Evolutionary conservation across 2,329 filamentous ascomycete species (phyloP), one percentile per base, ranked within the genome.

Genomic region (Sordariomycetes sp.): DNA sequence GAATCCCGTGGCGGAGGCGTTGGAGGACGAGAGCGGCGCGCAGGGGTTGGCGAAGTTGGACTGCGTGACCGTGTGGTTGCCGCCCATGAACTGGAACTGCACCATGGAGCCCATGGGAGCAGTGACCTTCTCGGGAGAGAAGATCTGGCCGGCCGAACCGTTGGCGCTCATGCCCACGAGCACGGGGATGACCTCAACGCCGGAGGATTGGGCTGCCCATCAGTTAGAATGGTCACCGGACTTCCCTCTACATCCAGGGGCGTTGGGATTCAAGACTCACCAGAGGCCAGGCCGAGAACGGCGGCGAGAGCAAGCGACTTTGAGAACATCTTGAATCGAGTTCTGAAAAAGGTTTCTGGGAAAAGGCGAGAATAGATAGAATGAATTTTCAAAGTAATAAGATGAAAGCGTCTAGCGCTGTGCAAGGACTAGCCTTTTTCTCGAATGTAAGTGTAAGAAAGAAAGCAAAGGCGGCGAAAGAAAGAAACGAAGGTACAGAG

Each of bases 11-110:
- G 75, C 68, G 66, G 80, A 79, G 60, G 72, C 74, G 72, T 77
- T 75, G 70, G 75, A 70, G 58, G 75, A 71, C 62, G 69, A 66
- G 64, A 88, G 80, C 55, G 87, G 86, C 32, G 79, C 69, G 60
- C 88, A 63, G 12, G 61, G 60, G 3, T 79, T 72, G 65, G 87
- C 84, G 66, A 92, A 93, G 65, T 78, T 83, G 53, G 88, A 89
- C 75, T 91, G 87, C 18, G 85, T 88, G 59, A 91, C 83, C 55
- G 88, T 91, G 79, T 93, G 89, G 76, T 92, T 92, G 64, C 78
- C 79, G 10, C 75, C 76, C 61, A 76, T 74, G 74, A 87, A 87
- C 70, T 86, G 82, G 76, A 87, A 87, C 72, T 86, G 81, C 14
- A 87, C 76, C 73, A 83, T 79, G 64, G 80, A 76, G 73, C 88